Evolutionary conservation across 2,329 filamentous ascomycete genomes (phyloP).

Genomic region (Claviceps sp.): DNA sequence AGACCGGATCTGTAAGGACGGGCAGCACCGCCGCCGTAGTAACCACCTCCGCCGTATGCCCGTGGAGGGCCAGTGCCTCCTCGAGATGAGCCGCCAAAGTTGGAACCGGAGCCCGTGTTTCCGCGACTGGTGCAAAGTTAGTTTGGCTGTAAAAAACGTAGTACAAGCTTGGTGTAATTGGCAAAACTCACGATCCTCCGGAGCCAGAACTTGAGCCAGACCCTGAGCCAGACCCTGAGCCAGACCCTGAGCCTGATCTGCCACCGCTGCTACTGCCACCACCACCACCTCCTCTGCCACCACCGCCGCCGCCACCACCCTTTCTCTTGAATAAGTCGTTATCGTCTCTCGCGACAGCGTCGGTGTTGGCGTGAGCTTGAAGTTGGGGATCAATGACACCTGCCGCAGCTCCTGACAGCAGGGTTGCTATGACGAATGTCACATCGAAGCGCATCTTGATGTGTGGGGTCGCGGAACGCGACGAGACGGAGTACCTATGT

Average conservation of each 20-base stretch:
- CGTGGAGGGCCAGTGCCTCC: conserved; percentile 45
- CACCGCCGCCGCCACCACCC: conserved; percentile 41
- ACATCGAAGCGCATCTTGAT: conserved; percentile 8
- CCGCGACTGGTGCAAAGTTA: conserved; percentile 13
- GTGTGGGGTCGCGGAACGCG: background rate
- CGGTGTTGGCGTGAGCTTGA: conserved; percentile 12
- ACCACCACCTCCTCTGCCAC: conserved; percentile 28
- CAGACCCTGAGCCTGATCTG: conserved; percentile 5
- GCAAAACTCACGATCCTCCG: conserved; percentile 6
- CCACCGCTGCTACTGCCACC: conserved; percentile 12
- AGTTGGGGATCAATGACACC: conserved; percentile 8
- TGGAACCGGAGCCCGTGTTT: conserved; percentile 18
- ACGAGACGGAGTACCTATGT: background rate
- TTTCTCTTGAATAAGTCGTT: conserved; percentile 46
- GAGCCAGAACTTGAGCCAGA: conserved; percentile 7
- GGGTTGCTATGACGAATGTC: conserved; percentile 1
- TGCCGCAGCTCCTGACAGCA: conserved; percentile 6
- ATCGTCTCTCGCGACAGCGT: conserved; percentile 14
- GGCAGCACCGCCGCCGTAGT: conserved; percentile 53
- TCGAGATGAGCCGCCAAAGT: conserved; percentile 37
- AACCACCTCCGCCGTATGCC: conserved; percentile 46
- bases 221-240: conserved; percentile 3
- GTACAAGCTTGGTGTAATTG: too few relatives aligned
- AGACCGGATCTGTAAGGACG: conserved; percentile 47
- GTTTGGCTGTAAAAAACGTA: background rate